Percentiles rank a stretch among this genome's conserved stretches.
Conservation (phyloP, 1,284 basidiomycete genomes). For the Sutorius eximius region DNA sequence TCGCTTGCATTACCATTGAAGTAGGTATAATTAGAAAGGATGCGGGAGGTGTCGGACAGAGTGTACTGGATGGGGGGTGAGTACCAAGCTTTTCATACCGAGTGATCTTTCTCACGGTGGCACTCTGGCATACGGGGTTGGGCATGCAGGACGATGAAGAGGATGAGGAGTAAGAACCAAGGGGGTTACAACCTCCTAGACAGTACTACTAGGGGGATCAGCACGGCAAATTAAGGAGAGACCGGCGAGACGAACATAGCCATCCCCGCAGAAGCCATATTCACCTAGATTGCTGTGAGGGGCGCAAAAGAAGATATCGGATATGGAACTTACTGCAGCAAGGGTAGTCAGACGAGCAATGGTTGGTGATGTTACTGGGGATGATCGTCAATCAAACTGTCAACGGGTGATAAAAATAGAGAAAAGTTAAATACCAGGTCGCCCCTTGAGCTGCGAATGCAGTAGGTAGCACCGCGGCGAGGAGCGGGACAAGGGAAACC, state of each 20-base stretch:
- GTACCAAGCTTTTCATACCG: not conserved
- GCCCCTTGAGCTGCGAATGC: conserved; percentile 24
- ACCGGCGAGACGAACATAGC: conserved; percentile 39
- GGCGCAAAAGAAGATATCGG: not conserved
- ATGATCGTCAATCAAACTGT: not conserved
- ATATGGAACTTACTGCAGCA: conserved; percentile 61
- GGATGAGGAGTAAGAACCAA: conserved; percentile 57
- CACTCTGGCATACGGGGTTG: conserved; percentile 66
- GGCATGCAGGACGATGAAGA: conserved; percentile 70
- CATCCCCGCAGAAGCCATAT: conserved; percentile 72
- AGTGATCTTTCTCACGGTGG: conserved; percentile 44
- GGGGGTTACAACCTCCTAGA: conserved; percentile 79
- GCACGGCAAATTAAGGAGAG: not conserved
- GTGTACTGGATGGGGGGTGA: conserved; percentile 45
- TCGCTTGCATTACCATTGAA: conserved; percentile 74
- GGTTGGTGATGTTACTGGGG: conserved; percentile 49
- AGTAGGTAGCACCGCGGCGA: conserved; percentile 17
- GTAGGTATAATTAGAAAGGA: conserved; percentile 60
- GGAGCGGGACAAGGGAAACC: conserved; percentile 18
- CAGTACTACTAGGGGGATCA: conserved; percentile 54
- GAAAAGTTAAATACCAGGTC: conserved; percentile 25
- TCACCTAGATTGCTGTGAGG: conserved; percentile 46
- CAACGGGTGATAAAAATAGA: not conserved
- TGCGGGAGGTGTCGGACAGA: conserved; percentile 65
- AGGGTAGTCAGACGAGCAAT: conserved; percentile 58